phyloP scores from a whole-genome alignment of 139 green algal species.

The Volvox africanus region DNA sequence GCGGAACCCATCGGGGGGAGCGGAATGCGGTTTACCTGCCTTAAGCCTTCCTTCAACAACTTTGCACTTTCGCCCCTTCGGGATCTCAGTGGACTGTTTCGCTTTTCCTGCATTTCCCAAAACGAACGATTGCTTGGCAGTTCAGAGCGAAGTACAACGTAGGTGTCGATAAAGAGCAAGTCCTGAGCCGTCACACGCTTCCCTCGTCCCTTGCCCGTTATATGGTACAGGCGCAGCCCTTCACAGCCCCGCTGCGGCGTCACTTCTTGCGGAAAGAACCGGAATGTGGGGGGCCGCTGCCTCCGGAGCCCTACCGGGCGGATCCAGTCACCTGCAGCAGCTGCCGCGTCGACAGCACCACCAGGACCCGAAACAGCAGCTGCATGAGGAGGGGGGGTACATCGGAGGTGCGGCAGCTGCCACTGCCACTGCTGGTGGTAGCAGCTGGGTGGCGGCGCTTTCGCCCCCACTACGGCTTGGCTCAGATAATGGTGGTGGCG shows the following conservation, averaged over 20 bases:
- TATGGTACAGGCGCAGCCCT: conserved; percentile 15
- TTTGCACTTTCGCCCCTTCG: no score
- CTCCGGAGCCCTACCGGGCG: neutral
- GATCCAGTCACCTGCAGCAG: conserved; percentile 5
- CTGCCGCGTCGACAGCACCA: neutral
- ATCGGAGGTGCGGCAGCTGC: no score
- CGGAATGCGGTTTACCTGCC: no score
- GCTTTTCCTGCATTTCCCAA: no score
- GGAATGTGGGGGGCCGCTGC: conserved; percentile 1
- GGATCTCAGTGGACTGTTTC: no score
- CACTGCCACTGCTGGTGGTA: neutral
- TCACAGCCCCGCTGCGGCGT: conserved; percentile 21
- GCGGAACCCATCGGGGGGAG: no score
- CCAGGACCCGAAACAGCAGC: conserved; percentile 7
- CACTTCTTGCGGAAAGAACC: conserved; percentile 17
- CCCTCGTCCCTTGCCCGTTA: neutral
- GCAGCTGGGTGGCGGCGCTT: neutral
- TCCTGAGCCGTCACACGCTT: no score
- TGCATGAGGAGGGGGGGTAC: neutral
- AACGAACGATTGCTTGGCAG: no score
- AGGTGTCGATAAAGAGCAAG: no score
- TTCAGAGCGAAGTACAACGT: no score
- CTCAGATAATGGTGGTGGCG: neutral
- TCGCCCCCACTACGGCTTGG: neutral
- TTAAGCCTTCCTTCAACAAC: no score